phyloP scores from a whole-genome alignment of 805 yeast species.

The Wilhelminamyces savonicus region DNA sequence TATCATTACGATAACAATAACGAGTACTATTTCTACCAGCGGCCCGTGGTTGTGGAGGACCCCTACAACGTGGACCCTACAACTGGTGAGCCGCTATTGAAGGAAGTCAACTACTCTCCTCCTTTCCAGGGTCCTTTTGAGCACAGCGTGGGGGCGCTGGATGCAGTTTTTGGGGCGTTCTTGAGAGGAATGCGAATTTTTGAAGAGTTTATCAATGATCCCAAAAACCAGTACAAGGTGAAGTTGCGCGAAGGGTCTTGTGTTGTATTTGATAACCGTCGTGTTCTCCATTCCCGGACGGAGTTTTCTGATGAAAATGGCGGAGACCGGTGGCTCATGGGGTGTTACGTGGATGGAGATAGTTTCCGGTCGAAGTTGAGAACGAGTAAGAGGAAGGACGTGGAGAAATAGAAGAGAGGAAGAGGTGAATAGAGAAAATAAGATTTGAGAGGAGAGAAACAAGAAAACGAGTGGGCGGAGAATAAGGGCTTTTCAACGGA shows the following conservation, averaged over 20 bases:
- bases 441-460: no score
- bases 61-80: slow-evolving; percentile 7
- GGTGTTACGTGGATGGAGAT: slow-evolving; percentile 70
- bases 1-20: slow-evolving; percentile 61
- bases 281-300: slow-evolving; percentile 61
- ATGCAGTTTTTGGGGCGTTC: slow-evolving; percentile 45
- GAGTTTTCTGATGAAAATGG: slow-evolving; percentile 37
- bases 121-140: slow-evolving; percentile 81
- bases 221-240: slow-evolving; percentile 47
- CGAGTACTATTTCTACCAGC: slow-evolving; percentile 53
- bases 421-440: no score
- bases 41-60: slow-evolving; percentile 57
- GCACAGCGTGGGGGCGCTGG: slow-evolving; percentile 40
- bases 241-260: slow-evolving; percentile 55
- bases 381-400: no score
- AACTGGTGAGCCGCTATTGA: slow-evolving; percentile 26
- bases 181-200: slow-evolving; percentile 53
- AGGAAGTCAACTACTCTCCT: slow-evolving; percentile 68
- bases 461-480: no score
- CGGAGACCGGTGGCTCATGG: slow-evolving; percentile 65
- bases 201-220: slow-evolving; percentile 49
- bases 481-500: no score
- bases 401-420: no score
- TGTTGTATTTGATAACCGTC: slow-evolving; percentile 64
- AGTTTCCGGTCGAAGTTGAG: slow-evolving; percentile 58